Conservation (phyloP, 1,139 yeast species). For the Suhomyces kunorum region DNA sequence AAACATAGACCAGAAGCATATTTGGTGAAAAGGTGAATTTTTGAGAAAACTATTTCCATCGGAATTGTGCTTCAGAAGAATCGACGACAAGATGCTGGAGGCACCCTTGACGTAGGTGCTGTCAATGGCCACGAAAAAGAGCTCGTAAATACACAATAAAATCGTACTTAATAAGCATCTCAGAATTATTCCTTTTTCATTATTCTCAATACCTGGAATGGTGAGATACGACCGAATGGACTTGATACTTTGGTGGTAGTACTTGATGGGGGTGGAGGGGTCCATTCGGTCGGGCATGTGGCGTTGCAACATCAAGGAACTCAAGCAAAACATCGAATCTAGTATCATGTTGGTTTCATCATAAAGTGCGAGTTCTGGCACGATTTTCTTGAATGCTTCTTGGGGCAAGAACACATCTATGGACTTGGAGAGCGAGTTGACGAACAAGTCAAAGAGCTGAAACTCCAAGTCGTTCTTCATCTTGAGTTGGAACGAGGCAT, state of each 20-base stretch:
- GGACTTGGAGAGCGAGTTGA: conserved; percentile 28
- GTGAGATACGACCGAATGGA: conserved; percentile 34
- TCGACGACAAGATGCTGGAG: conserved; percentile 31
- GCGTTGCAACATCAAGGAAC: conserved; percentile 37
- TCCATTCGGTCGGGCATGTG: conserved; percentile 31
- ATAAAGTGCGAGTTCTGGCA: conserved; percentile 38
- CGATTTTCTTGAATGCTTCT: conserved; percentile 31
- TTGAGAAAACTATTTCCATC: conserved; percentile 24
- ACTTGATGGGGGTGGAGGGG: conserved; percentile 35
- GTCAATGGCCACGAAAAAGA: conserved; percentile 40
- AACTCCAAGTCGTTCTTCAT: conserved; percentile 30
- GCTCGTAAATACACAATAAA: conserved; percentile 41
- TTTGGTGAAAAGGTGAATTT: conserved; percentile 32
- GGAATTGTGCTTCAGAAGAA: conserved; percentile 24
- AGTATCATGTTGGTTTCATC: conserved; percentile 42
- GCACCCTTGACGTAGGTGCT: conserved; percentile 41
- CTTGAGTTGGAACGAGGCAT: conserved; percentile 15
- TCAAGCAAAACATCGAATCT: conserved; percentile 37
- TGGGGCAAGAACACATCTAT: conserved; percentile 37
- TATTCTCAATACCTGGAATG: conserved; percentile 25
- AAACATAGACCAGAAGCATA: conserved; percentile 41
- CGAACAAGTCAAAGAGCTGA: conserved; percentile 36
- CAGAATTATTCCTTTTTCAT: conserved; percentile 32
- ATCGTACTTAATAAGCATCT: conserved; percentile 41
- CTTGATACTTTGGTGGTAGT: conserved; percentile 39